A percentile compares a stretch with the other conserved stretches of the same genome.
Conservation (phyloP, 257 asterid genomes). For the Solanum pinnatisectum region DNA sequence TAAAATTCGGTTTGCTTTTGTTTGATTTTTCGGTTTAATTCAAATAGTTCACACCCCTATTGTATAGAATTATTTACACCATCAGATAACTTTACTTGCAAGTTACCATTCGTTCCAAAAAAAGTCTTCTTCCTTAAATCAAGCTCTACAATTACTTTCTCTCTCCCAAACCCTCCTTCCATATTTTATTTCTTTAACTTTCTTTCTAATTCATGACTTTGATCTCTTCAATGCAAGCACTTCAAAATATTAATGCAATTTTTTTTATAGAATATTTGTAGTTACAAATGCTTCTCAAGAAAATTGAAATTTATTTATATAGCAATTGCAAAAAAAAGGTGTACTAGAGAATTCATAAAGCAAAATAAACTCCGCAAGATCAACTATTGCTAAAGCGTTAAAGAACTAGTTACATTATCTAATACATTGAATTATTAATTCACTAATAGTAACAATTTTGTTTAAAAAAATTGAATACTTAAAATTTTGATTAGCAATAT, state of each 20-base stretch:
- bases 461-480: background rate
- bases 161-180: background rate
- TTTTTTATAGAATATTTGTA: background rate
- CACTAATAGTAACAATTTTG: background rate
- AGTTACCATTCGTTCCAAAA: background rate
- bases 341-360: background rate
- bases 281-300: background rate
- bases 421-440: background rate
- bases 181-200: background rate
- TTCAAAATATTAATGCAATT: background rate
- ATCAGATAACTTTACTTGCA: background rate
- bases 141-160: background rate
- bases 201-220: background rate
- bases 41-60: no score
- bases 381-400: background rate
- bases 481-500: background rate
- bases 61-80: background rate
- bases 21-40: no score
- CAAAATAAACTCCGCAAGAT: background rate
- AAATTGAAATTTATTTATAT: background rate
- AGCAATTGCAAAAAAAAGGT: background rate
- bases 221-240: background rate
- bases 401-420: background rate
- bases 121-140: background rate
- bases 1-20: no score